Evolutionary conservation across 371 early-diverging fungal species (phyloP), one percentile per base, ranked within the genome.

Genomic region (Rhizomucor pusillus): DNA sequence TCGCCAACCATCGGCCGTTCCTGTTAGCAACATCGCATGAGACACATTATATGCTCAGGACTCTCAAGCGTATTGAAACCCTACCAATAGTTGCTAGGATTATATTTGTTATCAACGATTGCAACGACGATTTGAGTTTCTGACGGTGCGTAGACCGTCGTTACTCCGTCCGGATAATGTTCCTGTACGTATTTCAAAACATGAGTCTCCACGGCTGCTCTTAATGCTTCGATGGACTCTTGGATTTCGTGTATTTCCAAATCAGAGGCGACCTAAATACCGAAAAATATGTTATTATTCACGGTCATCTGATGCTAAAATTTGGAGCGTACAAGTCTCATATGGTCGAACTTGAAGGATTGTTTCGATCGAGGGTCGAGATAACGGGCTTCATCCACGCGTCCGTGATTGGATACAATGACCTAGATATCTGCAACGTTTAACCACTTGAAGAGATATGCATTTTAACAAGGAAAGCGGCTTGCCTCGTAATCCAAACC

Each of bases 1-100:
- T 64, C 7, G 95, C 85, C 25, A 90, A 80, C 95, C 94, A 95
- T 62, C 93, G 81, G 43, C 95, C 98, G 69, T 93, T 94, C 89
- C 90, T 87, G 54, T 13, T 20, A n/a, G 29, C 29, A 29, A 29
- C 29, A 5, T 29, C 7, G 7, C 3, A 7, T 29, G 29, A 29
- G 29, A 29, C 29, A 29, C n/a, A n/a, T n/a, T n/a, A n/a, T n/a
- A n/a, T n/a, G n/a, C n/a, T n/a, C n/a, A n/a, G n/a, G n/a, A n/a
- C n/a, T n/a, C n/a, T n/a, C n/a, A n/a, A n/a, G n/a, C n/a, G n/a
- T n/a, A n/a, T n/a, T n/a, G n/a, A n/a, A 23, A 16, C 46, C 53
- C 10, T 62, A 87, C 96, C 97, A 98, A 57, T 84, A 96, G 71
- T 94, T 97, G 54, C 75, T 70, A 11, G 95, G 91, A 59, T 90